phyloP scores from a whole-genome alignment of 306 rosid species.

The Trichosanthes cucumerina region DNA sequence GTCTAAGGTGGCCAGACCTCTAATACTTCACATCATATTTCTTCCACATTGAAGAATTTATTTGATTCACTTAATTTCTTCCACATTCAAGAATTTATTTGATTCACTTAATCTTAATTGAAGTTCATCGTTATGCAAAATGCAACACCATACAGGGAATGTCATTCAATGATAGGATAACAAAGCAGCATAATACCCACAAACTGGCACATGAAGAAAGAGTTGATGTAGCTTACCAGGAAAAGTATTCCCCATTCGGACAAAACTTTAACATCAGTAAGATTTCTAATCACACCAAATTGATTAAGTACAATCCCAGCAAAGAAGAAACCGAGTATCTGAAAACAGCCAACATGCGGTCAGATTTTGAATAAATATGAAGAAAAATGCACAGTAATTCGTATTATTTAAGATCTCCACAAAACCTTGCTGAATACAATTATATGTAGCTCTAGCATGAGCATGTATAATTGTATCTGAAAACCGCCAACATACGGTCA shows the following conservation, averaged over 20 bases:
- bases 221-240: conserved; percentile 64
- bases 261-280: conserved; percentile 78
- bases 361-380: not conserved
- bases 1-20: not conserved
- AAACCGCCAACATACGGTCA: no score
- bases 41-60: not conserved
- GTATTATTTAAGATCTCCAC: not conserved
- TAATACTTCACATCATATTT: not conserved
- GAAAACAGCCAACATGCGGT: conserved; percentile 15
- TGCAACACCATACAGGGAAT: not conserved
- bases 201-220: conserved; percentile 10
- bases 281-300: conserved; percentile 89
- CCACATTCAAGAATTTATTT: not conserved
- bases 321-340: conserved; percentile 97
- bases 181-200: not conserved
- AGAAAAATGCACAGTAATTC: not conserved
- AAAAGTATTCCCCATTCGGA: conserved; percentile 99
- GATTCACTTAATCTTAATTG: not conserved
- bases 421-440: not conserved
- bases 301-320: conserved; percentile 94
- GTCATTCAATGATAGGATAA: not conserved
- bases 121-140: not conserved
- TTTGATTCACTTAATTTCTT: not conserved
- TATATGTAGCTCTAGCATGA: not conserved
- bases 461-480: no score